Percentiles rank a stretch among this genome's conserved stretches.
Evolutionary conservation across 768 basidiomycete genomes (phyloP).

Genomic region (Serendipita vermifera): DNA sequence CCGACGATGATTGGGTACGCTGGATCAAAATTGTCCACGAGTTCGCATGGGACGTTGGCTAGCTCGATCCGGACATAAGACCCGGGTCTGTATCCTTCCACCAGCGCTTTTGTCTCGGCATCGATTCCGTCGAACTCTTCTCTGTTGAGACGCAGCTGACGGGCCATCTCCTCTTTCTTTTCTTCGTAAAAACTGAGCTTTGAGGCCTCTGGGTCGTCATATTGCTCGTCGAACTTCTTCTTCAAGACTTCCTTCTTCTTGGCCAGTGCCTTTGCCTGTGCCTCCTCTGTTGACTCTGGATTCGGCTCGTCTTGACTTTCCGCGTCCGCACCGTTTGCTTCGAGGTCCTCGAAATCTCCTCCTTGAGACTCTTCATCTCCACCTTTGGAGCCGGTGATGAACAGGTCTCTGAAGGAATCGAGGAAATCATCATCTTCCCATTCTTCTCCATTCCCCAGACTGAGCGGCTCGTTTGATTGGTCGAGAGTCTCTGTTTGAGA

Average conservation of each 20-base stretch:
- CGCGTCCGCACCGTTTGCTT: conserved; percentile 29
- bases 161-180: conserved; percentile 83
- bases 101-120: conserved; percentile 58
- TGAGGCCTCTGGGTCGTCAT: conserved; percentile 67
- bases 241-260: conserved; percentile 86
- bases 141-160: conserved; percentile 67
- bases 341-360: conserved; percentile 29
- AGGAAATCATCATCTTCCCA: conserved; percentile 82
- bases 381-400: conserved; percentile 62
- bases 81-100: conserved; percentile 86
- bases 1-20: conserved; percentile 84
- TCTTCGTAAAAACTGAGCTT: conserved; percentile 82
- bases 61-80: conserved; percentile 90
- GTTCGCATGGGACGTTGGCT: conserved; percentile 69
- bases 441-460: conserved; percentile 34
- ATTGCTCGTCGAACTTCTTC: conserved; percentile 92
- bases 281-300: conserved; percentile 16
- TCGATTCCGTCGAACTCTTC: conserved; percentile 76
- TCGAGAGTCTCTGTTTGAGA: conserved; percentile 47
- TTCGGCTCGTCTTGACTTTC: conserved; percentile 28
- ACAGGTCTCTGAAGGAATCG: conserved; percentile 73
- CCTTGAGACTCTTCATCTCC: conserved; percentile 27
- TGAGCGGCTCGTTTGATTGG: conserved; percentile 49
- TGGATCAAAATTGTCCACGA: conserved; percentile 89
- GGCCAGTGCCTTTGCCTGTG: conserved; percentile 45